Conservation (phyloP, 345 rosid species). For the Corchorus capsularis region DNA sequence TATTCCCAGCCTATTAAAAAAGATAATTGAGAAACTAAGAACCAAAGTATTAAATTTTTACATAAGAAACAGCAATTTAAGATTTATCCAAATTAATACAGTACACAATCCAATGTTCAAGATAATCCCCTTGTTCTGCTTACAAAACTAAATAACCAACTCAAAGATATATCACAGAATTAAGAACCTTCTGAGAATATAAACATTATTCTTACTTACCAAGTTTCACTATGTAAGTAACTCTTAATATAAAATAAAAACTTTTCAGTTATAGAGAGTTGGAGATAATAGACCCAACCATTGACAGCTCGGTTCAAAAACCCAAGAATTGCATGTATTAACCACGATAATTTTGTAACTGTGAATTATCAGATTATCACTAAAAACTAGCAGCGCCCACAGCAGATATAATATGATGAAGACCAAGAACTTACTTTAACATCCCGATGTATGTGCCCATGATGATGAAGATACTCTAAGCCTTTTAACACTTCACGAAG, state of each 20-base stretch:
- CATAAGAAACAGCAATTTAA: background rate
- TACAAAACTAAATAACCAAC: background rate
- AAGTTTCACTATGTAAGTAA: background rate
- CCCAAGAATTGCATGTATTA: background rate
- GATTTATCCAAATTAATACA: background rate
- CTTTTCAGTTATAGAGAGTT: background rate
- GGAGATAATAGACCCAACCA: background rate
- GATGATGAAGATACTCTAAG: slow-evolving; percentile 95
- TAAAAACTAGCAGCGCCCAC: background rate
- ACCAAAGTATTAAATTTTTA: background rate
- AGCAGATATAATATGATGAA: slow-evolving; percentile 1
- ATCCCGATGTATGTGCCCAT: slow-evolving; percentile 97
- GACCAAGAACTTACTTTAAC: slow-evolving; percentile 65
- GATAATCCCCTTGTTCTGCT: background rate
- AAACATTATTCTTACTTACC: background rate
- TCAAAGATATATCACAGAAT: slow-evolving; percentile 13
- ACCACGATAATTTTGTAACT: background rate
- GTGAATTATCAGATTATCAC: background rate
- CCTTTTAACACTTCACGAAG: slow-evolving; percentile 89
- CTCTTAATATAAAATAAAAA: slow-evolving; percentile 6
- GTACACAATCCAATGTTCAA: slow-evolving; percentile 9
- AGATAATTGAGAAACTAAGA: slow-evolving; percentile 9
- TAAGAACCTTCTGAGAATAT: background rate
- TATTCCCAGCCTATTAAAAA: slow-evolving; percentile 79
- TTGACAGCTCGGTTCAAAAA: background rate